Base-by-base conservation (phyloP, 2,329 filamentous ascomycete species). In the Leptographium radiaticola region DNA sequence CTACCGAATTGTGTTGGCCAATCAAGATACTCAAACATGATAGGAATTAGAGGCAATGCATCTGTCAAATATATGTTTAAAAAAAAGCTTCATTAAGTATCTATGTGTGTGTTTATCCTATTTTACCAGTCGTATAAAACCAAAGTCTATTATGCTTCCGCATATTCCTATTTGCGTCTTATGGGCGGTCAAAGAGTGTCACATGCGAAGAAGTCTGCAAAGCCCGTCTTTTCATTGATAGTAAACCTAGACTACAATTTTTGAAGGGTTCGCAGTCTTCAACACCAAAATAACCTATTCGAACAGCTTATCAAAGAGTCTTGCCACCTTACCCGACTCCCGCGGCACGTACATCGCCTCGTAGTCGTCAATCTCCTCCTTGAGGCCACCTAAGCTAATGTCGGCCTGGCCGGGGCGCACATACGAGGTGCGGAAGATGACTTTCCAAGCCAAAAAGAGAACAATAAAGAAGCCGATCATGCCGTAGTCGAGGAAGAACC, bases 311-410 rank as follows among this genome's bases (percentile, higher is more conserved):
- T 58, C 36, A 12, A 58, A 30, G 2, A 42, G 49, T 46, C 18
- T 49, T 7, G 40, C 55, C 9, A 58, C 1, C 33, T 55, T 55
- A 16, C 55, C 48, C 0, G 40, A 20, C 40, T 49, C n/a, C 0
- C 53, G 48, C 8, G 51, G 48, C 13, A 51, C 43, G 18, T 53
- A 57, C 45, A 57, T 13, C 6, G 54, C 54, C 52, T 59, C 58
- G 42, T 82, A 81, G 0, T 71, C 70, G 40, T 63, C 61, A 46
- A 63, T 62, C 31, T 61, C 54, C 8, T 61, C 59, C 42, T 57
- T 59, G 33, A 61, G 56, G 39, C 60, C 59, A 7, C 61, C 57
- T n/a, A 62, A 40, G 36, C 42, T 54, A 11, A 58, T n/a, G 31
- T 63, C 61, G 2, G 61, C 61, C 11, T 57, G 48, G 39, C 55